phyloP scores from a whole-genome alignment of 768 basidiomycete genomes.

The Pholiota molesta region DNA sequence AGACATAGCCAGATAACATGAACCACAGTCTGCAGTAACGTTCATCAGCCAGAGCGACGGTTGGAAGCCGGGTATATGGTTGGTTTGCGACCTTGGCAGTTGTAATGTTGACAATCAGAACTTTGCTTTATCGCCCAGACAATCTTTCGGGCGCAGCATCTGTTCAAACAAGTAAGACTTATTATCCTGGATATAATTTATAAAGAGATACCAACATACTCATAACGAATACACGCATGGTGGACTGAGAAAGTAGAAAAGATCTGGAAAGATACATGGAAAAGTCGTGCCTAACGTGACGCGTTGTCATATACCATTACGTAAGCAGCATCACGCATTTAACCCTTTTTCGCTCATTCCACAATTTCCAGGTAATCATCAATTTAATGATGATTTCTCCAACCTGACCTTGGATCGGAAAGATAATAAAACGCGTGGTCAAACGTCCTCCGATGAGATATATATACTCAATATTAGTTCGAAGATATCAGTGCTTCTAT shows the following conservation, averaged over 20 bases:
- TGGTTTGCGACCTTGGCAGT: conserved; percentile 77
- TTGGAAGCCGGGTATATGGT: conserved; percentile 19
- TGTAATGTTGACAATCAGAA: conserved; percentile 95
- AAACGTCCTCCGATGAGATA: no score
- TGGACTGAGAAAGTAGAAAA: conserved; percentile 1
- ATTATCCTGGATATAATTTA: conserved; percentile 4
- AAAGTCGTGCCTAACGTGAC: not conserved
- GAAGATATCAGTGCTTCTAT: no score
- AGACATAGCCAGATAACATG: conserved; percentile 97
- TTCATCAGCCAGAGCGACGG: not conserved
- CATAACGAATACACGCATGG: conserved; percentile 81
- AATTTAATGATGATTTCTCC: no score
- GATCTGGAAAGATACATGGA: no score
- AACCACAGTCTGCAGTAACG: conserved; percentile 67
- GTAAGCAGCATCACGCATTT: not conserved
- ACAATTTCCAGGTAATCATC: no score
- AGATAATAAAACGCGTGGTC: no score
- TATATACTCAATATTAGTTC: no score
- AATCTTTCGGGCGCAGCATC: conserved; percentile 94
- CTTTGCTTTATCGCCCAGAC: conserved; percentile 77
- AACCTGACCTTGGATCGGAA: no score
- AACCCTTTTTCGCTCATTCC: no score
- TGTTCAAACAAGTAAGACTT: conserved; percentile 29
- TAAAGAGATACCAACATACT: conserved; percentile 44
- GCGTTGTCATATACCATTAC: not conserved